Base-by-base conservation (phyloP, 768 basidiomycete genomes). In the Boletus coccyginus region DNA sequence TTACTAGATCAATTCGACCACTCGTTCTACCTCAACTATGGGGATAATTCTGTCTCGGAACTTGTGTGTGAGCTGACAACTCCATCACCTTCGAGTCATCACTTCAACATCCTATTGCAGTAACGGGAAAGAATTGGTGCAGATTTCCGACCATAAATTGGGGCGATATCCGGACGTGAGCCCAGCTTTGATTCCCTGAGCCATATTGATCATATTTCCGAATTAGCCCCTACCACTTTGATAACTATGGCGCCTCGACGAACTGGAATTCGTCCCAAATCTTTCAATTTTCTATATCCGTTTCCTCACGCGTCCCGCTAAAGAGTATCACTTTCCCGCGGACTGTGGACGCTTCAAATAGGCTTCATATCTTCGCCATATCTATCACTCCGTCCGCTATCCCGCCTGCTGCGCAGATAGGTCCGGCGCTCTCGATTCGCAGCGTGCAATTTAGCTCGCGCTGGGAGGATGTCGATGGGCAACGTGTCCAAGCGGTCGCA, bases 351-450 rank as follows among this genome's bases (percentile, higher is more conserved):
- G 62, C 61, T 13, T 29, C 55, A 3, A 70, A 73, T 45, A 72
- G 78, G 36, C 70, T 82, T 5, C 79, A 81, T 55, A 49, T 81
- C 14, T 81, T 81, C 39, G 78, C 75, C 0, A 67, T 82, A 50
- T 73, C 79, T 2, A 62, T 80, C 29, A 71, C 79, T 0, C 73
- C 70, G 8, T 72, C 65, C 8, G 32, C 70, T 5, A 57, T 69
- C 27, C 63, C 72, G 1, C 68, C 75, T 3, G 49, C 57, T 27
- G 31, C 57, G 16, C 60, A 55, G 3, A 55, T 64, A 2, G 46
- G 55, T 0, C 73, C 75, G 0, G 67, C 63, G 0, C 70, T 82
- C 31, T 70, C 75, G 17, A 62, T 81, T 47, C 78, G 78, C 31
- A 70, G 68, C 13, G 76, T 75, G 1, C 70, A 75, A 12, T 81